Evolutionary conservation across 2,329 filamentous ascomycete genomes (phyloP).

Genomic region (Neofusicoccum cordaticola): DNA sequence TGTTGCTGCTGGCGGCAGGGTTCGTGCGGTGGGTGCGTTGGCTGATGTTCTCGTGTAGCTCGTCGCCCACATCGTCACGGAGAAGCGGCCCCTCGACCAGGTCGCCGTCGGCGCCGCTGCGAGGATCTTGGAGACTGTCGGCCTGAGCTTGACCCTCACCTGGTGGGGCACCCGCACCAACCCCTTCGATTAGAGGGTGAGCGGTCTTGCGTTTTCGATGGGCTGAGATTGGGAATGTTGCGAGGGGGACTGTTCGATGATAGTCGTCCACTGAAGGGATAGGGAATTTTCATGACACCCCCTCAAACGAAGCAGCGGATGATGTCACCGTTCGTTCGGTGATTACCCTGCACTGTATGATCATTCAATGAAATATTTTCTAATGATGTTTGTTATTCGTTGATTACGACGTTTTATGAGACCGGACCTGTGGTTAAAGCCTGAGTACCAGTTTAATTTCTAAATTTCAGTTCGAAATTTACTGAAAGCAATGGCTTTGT

Average conservation of each 20-base stretch:
- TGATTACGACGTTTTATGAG: no score
- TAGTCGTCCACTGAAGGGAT: not conserved
- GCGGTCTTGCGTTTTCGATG: not conserved
- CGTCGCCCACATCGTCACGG: constrained; percentile 79
- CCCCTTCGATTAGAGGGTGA: constrained; percentile 69
- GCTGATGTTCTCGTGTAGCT: constrained; percentile 55
- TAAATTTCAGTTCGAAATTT: no score
- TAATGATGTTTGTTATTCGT: no score
- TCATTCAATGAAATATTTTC: not conserved
- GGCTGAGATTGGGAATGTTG: not conserved
- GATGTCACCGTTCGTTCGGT: not conserved
- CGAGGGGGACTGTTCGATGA: not conserved
- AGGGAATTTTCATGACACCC: no score
- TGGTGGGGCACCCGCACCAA: constrained; percentile 97
- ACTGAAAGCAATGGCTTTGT: no score
- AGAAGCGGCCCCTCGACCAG: constrained; percentile 89
- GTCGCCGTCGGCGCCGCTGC: constrained; percentile 80
- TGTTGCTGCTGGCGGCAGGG: no score
- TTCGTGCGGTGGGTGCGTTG: not conserved
- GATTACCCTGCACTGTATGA: not conserved
- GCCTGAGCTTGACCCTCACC: constrained; percentile 85
- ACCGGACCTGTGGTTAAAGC: no score
- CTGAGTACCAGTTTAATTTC: no score
- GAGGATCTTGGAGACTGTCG: constrained; percentile 89
- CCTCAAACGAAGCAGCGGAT: constrained; percentile 1